A percentile compares a stretch with the other conserved stretches of the same genome.
Evolutionary conservation across 352 stramenopile species (phyloP).

Genomic region (Blastocystis sp.): DNA sequence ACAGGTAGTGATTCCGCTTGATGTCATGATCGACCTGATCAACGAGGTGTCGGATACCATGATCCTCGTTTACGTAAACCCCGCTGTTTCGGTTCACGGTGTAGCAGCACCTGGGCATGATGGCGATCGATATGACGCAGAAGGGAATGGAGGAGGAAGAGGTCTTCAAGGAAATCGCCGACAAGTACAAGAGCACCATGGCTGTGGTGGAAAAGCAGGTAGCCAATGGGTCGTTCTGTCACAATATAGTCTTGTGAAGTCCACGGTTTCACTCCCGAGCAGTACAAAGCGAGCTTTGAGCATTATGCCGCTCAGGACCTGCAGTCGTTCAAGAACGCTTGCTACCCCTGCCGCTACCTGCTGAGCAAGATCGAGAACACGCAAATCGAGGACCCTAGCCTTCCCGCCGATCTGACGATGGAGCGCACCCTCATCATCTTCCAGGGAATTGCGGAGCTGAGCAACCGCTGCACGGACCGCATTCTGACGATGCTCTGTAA

Average conservation of each 20-base stretch:
- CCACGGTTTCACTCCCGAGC: slow-evolving; percentile 1
- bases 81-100: not conserved
- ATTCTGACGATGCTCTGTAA: slow-evolving; percentile 45
- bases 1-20: slow-evolving; percentile 16
- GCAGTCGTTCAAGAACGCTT: slow-evolving; percentile 4
- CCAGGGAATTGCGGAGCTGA: slow-evolving; percentile 45
- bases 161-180: slow-evolving; percentile 4
- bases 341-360: slow-evolving; percentile 44
- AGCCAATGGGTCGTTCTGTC: not conserved
- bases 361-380: slow-evolving; percentile 60
- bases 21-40: slow-evolving; percentile 38
- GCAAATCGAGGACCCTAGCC: slow-evolving; percentile 2
- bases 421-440: slow-evolving; percentile 5
- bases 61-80: slow-evolving; percentile 44
- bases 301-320: not conserved
- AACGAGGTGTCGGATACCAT: slow-evolving; percentile 63
- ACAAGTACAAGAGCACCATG: slow-evolving; percentile 56
- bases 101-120: slow-evolving; percentile 51
- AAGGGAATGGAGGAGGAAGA: slow-evolving; percentile 53
- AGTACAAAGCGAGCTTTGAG: slow-evolving; percentile 29
- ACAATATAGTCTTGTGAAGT: slow-evolving; percentile 44
- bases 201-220: slow-evolving; percentile 66
- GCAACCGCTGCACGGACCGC: slow-evolving; percentile 23
- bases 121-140: slow-evolving; percentile 48
- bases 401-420: slow-evolving; percentile 19